These are phyloP conservation scores for Tephrocybe sp. DNA, from an alignment of 768 basidiomycete species.

Conservation along the genomic window DNA sequence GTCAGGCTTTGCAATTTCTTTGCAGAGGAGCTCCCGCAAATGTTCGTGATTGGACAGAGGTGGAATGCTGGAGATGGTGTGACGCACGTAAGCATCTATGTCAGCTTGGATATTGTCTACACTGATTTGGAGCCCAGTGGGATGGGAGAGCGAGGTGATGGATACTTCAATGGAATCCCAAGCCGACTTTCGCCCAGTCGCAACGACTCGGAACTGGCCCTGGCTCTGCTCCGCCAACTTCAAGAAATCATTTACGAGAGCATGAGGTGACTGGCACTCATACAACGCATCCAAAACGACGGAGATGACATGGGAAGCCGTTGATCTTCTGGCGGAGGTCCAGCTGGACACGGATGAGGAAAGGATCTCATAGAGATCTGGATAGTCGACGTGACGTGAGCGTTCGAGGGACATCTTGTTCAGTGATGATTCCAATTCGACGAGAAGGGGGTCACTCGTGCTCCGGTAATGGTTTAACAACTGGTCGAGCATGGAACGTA, in stretches of 20 bases:
- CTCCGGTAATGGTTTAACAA: background rate
- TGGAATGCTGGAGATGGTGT: background rate
- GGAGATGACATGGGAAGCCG: background rate
- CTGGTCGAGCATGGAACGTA: background rate
- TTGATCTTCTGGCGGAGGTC: background rate
- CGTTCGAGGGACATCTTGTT: background rate
- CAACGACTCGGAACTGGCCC: background rate
- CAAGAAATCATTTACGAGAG: background rate
- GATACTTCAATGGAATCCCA: background rate
- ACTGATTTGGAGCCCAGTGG: background rate
- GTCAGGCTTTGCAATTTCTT: background rate
- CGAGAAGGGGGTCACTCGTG: background rate
- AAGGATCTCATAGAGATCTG: background rate
- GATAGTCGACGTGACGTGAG: background rate
- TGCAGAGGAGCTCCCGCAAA: background rate
- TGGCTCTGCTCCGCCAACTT: background rate
- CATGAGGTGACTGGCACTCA: background rate
- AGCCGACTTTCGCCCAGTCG: background rate
- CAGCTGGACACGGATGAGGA: background rate
- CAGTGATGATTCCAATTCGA: background rate
- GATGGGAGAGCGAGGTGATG: background rate
- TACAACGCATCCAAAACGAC: background rate
- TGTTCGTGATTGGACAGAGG: background rate
- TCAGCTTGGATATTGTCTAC: background rate
- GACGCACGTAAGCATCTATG: background rate